Percentiles rank a stretch among this genome's conserved stretches.
Evolutionary conservation across 202 grass and related monocot species (phyloP).

Genomic region (Bolboschoenoplectus hybrid): DNA sequence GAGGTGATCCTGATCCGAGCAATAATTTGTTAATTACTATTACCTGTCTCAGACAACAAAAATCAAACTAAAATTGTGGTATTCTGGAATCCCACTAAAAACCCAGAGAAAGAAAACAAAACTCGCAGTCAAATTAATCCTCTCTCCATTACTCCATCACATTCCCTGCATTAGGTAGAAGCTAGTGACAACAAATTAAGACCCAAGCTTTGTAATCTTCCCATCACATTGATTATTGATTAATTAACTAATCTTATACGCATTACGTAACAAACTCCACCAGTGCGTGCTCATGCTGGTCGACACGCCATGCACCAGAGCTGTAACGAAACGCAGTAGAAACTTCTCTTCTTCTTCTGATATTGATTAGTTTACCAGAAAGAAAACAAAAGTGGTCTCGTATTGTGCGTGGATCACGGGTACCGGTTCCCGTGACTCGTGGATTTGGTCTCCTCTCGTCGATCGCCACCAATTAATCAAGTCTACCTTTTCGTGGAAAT

Average conservation of each 20-base stretch:
- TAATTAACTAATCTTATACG: neutral
- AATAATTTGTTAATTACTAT: constrained; percentile 1
- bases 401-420: constrained; percentile 37
- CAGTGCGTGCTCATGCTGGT: neutral
- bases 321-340: neutral
- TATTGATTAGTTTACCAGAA: neutral
- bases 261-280: neutral
- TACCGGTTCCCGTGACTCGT: constrained; percentile 36
- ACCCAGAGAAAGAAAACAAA: constrained; percentile 4
- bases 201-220: neutral
- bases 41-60: neutral
- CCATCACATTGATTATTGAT: neutral
- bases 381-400: neutral
- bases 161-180: neutral
- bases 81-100: constrained; percentile 1
- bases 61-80: constrained; percentile 12
- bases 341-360: neutral
- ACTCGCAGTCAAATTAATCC: neutral
- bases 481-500: neutral
- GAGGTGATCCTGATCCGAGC: constrained; percentile 1
- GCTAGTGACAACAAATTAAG: neutral
- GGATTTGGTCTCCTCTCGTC: constrained; percentile 40
- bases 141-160: neutral
- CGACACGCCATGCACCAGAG: neutral
- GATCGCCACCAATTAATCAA: neutral